Evolutionary conservation across 2,329 filamentous ascomycete species (phyloP).

Genomic region (Pezicula neosporulosa): DNA sequence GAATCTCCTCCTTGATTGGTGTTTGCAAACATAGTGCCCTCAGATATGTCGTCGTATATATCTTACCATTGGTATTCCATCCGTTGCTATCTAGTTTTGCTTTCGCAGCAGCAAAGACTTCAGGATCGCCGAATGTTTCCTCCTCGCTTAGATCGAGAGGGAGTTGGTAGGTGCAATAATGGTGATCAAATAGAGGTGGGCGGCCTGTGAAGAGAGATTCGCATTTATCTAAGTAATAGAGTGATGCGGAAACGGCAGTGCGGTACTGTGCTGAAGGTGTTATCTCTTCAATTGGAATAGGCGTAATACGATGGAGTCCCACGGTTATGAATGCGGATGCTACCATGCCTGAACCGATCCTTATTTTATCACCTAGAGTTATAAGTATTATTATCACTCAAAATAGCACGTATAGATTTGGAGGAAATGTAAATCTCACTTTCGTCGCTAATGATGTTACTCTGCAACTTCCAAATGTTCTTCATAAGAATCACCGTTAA

Average conservation of each 20-base stretch:
- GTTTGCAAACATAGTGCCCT: not conserved
- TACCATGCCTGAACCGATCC: not conserved
- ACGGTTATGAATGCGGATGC: not conserved
- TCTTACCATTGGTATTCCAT: conserved; percentile 7
- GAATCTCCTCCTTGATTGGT: conserved; percentile 3
- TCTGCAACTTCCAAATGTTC: conserved; percentile 2
- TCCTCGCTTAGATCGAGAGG: conserved; percentile 7
- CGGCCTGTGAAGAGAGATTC: conserved; percentile 1
- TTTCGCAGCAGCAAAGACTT: not conserved
- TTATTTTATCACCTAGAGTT: not conserved
- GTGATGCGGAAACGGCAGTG: not conserved
- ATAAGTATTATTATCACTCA: not conserved
- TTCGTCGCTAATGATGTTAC: conserved; percentile 4
- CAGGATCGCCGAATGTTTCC: not conserved
- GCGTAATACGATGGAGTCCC: conserved; percentile 4
- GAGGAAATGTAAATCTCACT: not conserved
- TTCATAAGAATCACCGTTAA: conserved; percentile 3
- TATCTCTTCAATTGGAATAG: not conserved
- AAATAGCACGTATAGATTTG: not conserved
- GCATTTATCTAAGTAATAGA: conserved; percentile 2
- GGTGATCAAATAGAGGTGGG: not conserved
- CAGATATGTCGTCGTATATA: not conserved
- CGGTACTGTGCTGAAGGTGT: conserved; percentile 1
- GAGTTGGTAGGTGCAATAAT: conserved; percentile 3
- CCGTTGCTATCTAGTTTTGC: conserved; percentile 3